These are phyloP conservation scores for Juncus effusus DNA, from an alignment of 176 grass and related monocot species.

Conservation along the genomic window DNA sequence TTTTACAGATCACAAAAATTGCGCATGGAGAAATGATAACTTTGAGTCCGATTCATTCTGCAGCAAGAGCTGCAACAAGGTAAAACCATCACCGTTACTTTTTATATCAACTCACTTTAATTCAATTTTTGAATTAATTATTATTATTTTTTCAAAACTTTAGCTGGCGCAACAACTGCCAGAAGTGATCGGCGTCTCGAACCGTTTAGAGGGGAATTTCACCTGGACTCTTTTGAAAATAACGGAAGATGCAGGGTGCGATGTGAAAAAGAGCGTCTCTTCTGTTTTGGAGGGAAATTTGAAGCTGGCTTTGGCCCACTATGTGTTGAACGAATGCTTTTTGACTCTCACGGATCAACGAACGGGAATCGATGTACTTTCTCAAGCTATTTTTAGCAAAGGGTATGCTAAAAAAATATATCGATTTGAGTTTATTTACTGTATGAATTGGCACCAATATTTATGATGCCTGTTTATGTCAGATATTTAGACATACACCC, in stretches of 20 bases:
- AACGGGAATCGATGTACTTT: slow-evolving; percentile 53
- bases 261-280: slow-evolving; percentile 1
- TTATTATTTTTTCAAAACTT: slow-evolving; percentile 8
- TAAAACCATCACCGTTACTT: not conserved
- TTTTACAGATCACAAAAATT: slow-evolving; percentile 58
- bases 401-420: slow-evolving; percentile 27
- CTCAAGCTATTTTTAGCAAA: slow-evolving; percentile 62
- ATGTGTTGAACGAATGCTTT: slow-evolving; percentile 71
- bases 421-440: too few species aligned
- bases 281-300: slow-evolving; percentile 39
- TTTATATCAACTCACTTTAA: not conserved
- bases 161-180: slow-evolving; percentile 50
- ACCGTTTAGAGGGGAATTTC: slow-evolving; percentile 43
- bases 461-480: too few species aligned
- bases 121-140: not conserved
- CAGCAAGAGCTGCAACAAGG: slow-evolving; percentile 67
- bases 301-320: slow-evolving; percentile 45
- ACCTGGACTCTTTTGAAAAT: slow-evolving; percentile 58
- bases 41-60: slow-evolving; percentile 32
- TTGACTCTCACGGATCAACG: slow-evolving; percentile 56
- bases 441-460: too few species aligned
- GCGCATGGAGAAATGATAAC: slow-evolving; percentile 35
- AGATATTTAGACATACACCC: too few species aligned
- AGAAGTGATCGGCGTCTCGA: slow-evolving; percentile 43
- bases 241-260: slow-evolving; percentile 25